phyloP scores from a whole-genome alignment of 768 basidiomycete genomes.

The Leccinum incarnatum region DNA sequence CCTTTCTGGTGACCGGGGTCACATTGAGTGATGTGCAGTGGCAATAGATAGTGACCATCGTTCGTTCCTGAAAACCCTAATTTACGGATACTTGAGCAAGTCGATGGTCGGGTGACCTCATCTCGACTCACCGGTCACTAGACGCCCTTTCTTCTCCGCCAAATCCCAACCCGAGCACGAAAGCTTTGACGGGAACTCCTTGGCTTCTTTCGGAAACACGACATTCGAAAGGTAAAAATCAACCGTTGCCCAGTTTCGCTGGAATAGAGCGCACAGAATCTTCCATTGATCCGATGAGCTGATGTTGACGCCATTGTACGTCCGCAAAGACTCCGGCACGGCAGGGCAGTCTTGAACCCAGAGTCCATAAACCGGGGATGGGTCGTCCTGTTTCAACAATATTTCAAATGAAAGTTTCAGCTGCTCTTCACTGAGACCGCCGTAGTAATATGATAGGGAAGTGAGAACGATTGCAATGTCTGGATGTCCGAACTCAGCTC shows the following conservation, averaged over 20 bases:
- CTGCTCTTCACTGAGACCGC: conserved; percentile 1
- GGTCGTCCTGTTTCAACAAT: conserved; percentile 3
- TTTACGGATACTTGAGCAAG: no score
- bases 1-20: conserved; percentile 25
- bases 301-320: background rate
- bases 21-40: conserved; percentile 29
- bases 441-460: conserved; percentile 33
- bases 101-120: background rate
- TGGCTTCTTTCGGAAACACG: conserved; percentile 35
- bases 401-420: background rate
- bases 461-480: conserved; percentile 33
- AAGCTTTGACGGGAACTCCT: conserved; percentile 32
- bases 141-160: conserved; percentile 19
- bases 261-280: background rate
- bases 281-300: conserved; percentile 11
- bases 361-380: background rate
- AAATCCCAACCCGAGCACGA: conserved; percentile 35
- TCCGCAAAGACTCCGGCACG: background rate
- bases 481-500: conserved; percentile 36
- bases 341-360: background rate
- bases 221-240: conserved; percentile 24
- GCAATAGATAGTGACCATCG: conserved; percentile 36
- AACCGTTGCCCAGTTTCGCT: background rate
- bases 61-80: conserved; percentile 41
- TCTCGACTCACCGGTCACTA: background rate